phyloP scores from a whole-genome alignment of 768 basidiomycete genomes.

The Amanita brunnescens region DNA sequence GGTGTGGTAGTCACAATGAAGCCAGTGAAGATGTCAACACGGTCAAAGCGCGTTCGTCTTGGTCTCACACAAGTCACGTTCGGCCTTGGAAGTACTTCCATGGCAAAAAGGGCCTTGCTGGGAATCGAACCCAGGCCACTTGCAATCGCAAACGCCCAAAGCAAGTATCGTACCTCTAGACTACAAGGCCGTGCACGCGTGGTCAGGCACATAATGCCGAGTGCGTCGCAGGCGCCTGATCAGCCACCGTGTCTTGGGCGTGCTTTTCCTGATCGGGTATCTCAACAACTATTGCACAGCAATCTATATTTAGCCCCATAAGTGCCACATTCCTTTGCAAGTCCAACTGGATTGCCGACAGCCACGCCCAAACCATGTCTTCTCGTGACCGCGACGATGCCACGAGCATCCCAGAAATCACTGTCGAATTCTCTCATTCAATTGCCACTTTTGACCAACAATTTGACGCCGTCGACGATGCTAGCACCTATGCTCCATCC shows the following conservation, averaged over 20 bases:
- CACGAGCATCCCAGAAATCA: conserved; percentile 6
- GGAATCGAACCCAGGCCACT: conserved; percentile 46
- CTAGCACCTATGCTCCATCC: conserved; percentile 1
- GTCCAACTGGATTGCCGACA: background rate
- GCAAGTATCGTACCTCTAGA: conserved; percentile 43
- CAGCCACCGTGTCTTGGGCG: too few relatives aligned
- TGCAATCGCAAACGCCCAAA: conserved; percentile 33
- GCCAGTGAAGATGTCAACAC: background rate
- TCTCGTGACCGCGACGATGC: conserved; percentile 2
- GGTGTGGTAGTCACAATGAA: background rate
- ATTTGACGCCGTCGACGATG: background rate
- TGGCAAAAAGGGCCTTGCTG: conserved; percentile 9
- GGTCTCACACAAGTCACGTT: background rate
- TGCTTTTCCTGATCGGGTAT: too few relatives aligned
- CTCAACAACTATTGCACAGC: background rate
- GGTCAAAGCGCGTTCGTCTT: background rate
- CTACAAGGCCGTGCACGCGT: conserved; percentile 17
- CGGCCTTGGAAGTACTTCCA: background rate
- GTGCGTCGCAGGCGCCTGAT: too few relatives aligned
- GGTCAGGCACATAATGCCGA: too few relatives aligned
- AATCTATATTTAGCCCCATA: background rate
- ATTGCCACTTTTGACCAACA: background rate
- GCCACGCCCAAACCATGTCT: background rate
- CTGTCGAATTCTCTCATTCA: conserved; percentile 6
- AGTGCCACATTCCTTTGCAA: background rate